Conservation (phyloP, 2,329 filamentous ascomycete genomes). For the Colletotrichum chlorophyti region DNA sequence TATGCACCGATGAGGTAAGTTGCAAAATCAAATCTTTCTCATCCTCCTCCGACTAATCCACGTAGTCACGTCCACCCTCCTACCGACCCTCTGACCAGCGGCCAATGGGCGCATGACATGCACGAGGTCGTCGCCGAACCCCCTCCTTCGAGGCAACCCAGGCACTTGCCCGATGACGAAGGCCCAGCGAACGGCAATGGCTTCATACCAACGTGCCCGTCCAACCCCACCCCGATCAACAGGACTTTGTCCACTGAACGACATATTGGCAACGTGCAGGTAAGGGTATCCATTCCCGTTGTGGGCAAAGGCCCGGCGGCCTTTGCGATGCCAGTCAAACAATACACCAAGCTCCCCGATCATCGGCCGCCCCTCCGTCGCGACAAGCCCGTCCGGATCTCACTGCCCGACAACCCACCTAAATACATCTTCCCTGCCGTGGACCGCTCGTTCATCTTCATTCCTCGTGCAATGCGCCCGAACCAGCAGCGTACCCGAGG, state of each 20-base stretch:
- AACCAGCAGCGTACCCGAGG: slow-evolving; percentile 85
- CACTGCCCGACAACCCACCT: slow-evolving; percentile 78
- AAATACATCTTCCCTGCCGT: slow-evolving; percentile 90
- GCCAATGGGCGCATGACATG: slow-evolving; percentile 92
- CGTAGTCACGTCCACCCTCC: slow-evolving; percentile 52
- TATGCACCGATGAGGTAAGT: slow-evolving; percentile 71
- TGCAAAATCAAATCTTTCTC: slow-evolving; percentile 18
- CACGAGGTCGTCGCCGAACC: slow-evolving; percentile 73
- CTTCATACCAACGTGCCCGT: slow-evolving; percentile 61
- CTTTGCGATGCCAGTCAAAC: slow-evolving; percentile 82
- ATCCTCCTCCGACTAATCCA: slow-evolving; percentile 17
- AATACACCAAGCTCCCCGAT: slow-evolving; percentile 93
- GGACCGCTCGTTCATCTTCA: slow-evolving; percentile 97
- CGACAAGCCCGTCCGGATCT: slow-evolving; percentile 96
- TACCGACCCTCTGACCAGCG: slow-evolving; percentile 70
- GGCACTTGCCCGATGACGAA: slow-evolving; percentile 52
- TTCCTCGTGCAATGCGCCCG: slow-evolving; percentile 89
- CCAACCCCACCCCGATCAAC: slow-evolving; percentile 72
- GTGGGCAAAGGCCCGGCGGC: slow-evolving; percentile 71
- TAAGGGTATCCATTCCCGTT: slow-evolving; percentile 80
- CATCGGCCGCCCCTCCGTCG: slow-evolving; percentile 92
- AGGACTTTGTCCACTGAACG: slow-evolving; percentile 83
- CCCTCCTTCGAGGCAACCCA: slow-evolving; percentile 45
- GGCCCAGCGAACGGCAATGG: slow-evolving; percentile 62
- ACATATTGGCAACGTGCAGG: slow-evolving; percentile 82